Evolutionary conservation across 768 basidiomycete genomes (phyloP), one percentile per base, ranked within the genome.

Genomic region (Pulveroboletus sp.): DNA sequence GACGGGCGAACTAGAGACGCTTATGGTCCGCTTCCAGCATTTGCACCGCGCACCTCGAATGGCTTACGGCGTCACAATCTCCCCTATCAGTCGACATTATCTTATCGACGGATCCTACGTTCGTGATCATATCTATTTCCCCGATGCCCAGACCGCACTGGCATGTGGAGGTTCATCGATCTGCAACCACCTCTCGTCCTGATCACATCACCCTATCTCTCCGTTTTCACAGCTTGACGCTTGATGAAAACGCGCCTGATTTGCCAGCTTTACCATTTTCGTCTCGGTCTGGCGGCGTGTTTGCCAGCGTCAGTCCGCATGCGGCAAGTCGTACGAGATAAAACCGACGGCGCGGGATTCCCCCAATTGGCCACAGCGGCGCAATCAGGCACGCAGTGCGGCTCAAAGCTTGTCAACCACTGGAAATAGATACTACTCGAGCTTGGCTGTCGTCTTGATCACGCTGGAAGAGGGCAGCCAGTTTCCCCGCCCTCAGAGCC

Each of bases 81-180:
- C 48, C 52, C 45, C 42, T 49, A 44, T 62, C 43, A 46, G 46
- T 27, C 27, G 6, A 27, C 17, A 31, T 24, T 23, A 50, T 55
- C 49, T 37, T 51, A 63, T 64, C 62, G 62, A 63, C 63, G 46
- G 50, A 50, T 35, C 36, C 39, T 32, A 11, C 19, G 8, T 47
- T 24, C 41, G 10, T 27, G 52, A 30, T n/a, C n/a, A n/a, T 20
- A 42, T 42, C 26, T 16, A 14, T 6, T 29, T n/a, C 27, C 41
- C 41, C 29, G 19, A 30, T 29, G 27, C 41, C 13, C 24, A 11
- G 12, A 5, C n/a, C 26, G 17, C 45, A 50, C 39, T 35, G 4
- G n/a, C 9, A 47, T 43, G 42, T 51, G 45, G 31, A 43, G 8
- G 23, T 22, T 20, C 39, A 63, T 59, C 57, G 53, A 59, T 45